phyloP scores from a whole-genome alignment of 2,329 filamentous ascomycete genomes.

The Aspergillus novoparasiticus region DNA sequence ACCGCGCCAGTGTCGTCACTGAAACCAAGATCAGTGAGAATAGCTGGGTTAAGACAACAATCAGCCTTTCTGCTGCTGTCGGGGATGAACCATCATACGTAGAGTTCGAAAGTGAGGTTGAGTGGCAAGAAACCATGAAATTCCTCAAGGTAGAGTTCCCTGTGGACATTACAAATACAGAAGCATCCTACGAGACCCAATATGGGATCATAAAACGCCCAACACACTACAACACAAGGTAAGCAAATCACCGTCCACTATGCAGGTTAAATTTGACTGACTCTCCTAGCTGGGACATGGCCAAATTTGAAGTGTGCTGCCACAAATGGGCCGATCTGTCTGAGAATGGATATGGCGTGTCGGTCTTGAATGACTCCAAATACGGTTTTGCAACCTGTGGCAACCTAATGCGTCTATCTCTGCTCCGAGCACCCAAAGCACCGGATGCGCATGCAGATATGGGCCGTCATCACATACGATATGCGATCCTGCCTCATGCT shows the following conservation, averaged over 20 bases:
- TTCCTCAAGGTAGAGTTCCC: constrained; percentile 99
- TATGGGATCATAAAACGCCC: constrained; percentile 86
- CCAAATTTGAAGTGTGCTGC: constrained; percentile 95
- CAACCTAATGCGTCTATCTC: constrained; percentile 83
- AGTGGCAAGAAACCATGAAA: constrained; percentile 96
- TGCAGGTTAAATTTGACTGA: constrained; percentile 22
- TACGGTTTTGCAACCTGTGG: constrained; percentile 93
- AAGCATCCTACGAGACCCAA: constrained; percentile 93
- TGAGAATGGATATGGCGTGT: constrained; percentile 85
- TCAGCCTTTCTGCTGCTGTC: constrained; percentile 73
- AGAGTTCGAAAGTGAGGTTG: constrained; percentile 81
- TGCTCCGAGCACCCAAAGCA: constrained; percentile 86
- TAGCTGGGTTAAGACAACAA: constrained; percentile 83
- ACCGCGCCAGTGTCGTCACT: constrained; percentile 79
- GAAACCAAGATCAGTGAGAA: constrained; percentile 84
- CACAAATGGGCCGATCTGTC: constrained; percentile 93
- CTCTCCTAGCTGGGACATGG: constrained; percentile 78
- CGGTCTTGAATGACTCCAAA: constrained; percentile 91
- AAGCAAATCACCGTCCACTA: constrained; percentile 30
- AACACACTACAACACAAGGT: constrained; percentile 95
- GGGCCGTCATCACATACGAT: constrained; percentile 83
- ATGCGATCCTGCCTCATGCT: constrained; percentile 84
- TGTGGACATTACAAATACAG: constrained; percentile 84
- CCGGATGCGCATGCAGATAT: constrained; percentile 94
- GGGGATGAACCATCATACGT: constrained; percentile 69